These are phyloP conservation scores for Fusarium nelsonii DNA, from an alignment of 2,329 filamentous ascomycete species.

Conservation along the genomic window DNA sequence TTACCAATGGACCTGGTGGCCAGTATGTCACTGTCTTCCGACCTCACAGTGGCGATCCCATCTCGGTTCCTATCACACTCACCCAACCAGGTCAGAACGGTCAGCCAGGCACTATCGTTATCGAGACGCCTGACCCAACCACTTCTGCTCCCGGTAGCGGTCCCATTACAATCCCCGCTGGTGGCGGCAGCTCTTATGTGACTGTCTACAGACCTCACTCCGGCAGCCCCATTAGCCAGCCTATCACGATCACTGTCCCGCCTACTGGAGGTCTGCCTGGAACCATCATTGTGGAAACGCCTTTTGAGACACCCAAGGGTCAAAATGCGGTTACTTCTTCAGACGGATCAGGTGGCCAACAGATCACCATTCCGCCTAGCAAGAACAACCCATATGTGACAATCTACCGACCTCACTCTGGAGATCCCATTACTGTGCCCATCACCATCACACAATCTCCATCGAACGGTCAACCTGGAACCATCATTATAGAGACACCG, in stretches of 20 bases:
- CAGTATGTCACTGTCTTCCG: constrained; percentile 30
- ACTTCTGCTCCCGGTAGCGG: constrained; percentile 21
- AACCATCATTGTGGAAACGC: constrained; percentile 35
- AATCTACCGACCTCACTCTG: constrained; percentile 31
- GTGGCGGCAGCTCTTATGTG: constrained; percentile 18
- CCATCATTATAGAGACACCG: constrained; percentile 35
- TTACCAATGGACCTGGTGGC: constrained; percentile 18
- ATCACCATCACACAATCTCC: constrained; percentile 37
- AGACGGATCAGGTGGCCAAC: constrained; percentile 4
- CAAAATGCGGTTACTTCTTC: constrained; percentile 27
- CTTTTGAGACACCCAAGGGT: constrained; percentile 27
- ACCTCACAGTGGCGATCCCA: constrained; percentile 36
- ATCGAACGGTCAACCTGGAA: constrained; percentile 33
- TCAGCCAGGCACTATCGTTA: constrained; percentile 32
- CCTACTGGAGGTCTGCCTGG: constrained; percentile 19
- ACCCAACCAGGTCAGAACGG: constrained; percentile 26
- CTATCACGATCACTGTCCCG: constrained; percentile 22
- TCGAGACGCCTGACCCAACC: constrained; percentile 29
- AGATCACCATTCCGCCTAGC: constrained; percentile 33
- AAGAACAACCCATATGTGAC: constrained; percentile 33
- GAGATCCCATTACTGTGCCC: constrained; percentile 31
- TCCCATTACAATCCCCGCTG: constrained; percentile 29
- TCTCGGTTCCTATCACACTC: constrained; percentile 32
- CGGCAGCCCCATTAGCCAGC: constrained; percentile 15
- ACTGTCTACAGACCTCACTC: constrained; percentile 33